phyloP scores from a whole-genome alignment of 495 filamentous ascomycete species.

The Neurospora sp. region DNA sequence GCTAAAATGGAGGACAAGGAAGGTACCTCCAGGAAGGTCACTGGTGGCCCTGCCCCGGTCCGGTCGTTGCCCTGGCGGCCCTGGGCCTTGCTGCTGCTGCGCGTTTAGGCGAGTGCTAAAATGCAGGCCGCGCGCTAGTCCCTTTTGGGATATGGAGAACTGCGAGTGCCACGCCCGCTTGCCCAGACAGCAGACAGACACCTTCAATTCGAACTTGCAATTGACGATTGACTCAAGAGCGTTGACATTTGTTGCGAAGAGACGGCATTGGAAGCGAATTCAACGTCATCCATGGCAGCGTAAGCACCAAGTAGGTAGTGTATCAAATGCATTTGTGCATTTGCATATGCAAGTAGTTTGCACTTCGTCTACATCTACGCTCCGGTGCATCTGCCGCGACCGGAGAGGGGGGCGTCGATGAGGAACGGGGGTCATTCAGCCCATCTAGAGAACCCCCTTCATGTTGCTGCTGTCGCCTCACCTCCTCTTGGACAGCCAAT shows the following conservation, averaged over 20 bases:
- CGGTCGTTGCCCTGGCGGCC: neutral
- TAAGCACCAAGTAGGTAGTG: neutral
- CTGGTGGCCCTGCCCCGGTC: neutral
- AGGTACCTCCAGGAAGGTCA: neutral
- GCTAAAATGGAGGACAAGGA: neutral
- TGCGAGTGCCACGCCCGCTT: neutral
- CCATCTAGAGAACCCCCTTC: neutral
- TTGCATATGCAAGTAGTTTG: no score
- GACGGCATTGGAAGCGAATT: neutral
- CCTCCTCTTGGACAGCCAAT: neutral
- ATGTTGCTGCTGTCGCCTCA: neutral
- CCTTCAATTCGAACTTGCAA: neutral
- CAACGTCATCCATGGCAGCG: neutral
- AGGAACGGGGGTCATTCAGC: neutral
- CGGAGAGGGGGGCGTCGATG: neutral
- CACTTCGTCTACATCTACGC: no score
- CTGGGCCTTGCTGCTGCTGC: conserved; percentile 13
- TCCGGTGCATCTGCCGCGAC: neutral
- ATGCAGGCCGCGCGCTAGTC: conserved; percentile 18
- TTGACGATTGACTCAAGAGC: neutral
- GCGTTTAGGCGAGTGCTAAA: conserved; percentile 27
- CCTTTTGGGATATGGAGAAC: neutral
- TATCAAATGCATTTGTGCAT: neutral
- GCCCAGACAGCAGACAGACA: neutral
- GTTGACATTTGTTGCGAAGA: neutral